phyloP scores from a whole-genome alignment of 306 rosid species.

The Leucaena leucocephala region DNA sequence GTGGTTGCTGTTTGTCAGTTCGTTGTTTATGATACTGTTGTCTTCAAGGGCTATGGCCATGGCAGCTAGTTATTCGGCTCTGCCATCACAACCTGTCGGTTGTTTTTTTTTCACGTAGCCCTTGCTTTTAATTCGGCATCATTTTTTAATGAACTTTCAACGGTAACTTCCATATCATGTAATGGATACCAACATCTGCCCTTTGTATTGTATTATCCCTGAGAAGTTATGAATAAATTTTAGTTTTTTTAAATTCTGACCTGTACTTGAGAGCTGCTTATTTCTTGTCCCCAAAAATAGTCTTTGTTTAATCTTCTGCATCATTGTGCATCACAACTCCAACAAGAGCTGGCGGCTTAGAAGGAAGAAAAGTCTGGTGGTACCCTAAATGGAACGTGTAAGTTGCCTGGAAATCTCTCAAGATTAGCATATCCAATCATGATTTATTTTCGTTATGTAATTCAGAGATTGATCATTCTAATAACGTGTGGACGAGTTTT shows the following conservation, averaged over 20 bases:
- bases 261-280: not conserved
- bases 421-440: not conserved
- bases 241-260: not conserved
- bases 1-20: slow-evolving; percentile 58
- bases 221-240: slow-evolving; percentile 48
- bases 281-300: not conserved
- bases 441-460: not conserved
- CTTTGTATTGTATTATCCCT: slow-evolving; percentile 54
- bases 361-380: not conserved
- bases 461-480: not conserved
- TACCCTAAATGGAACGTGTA: not conserved
- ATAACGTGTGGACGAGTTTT: not conserved
- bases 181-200: slow-evolving; percentile 37
- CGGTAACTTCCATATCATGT: slow-evolving; percentile 46
- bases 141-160: slow-evolving; percentile 42
- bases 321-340: not conserved
- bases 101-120: slow-evolving; percentile 67
- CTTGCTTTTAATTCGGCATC: slow-evolving; percentile 59
- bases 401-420: not conserved
- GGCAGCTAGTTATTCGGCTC: slow-evolving; percentile 67
- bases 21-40: slow-evolving; percentile 55
- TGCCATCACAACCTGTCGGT: slow-evolving; percentile 63
- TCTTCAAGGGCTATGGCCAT: slow-evolving; percentile 68
- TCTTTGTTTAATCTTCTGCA: not conserved
- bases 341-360: not conserved